Percentiles rank a stretch among this genome's conserved stretches.
These are phyloP conservation scores for Ophiostoma triangulosporum DNA, from an alignment of 2,329 filamentous ascomycete genomes.

Conservation along the genomic window DNA sequence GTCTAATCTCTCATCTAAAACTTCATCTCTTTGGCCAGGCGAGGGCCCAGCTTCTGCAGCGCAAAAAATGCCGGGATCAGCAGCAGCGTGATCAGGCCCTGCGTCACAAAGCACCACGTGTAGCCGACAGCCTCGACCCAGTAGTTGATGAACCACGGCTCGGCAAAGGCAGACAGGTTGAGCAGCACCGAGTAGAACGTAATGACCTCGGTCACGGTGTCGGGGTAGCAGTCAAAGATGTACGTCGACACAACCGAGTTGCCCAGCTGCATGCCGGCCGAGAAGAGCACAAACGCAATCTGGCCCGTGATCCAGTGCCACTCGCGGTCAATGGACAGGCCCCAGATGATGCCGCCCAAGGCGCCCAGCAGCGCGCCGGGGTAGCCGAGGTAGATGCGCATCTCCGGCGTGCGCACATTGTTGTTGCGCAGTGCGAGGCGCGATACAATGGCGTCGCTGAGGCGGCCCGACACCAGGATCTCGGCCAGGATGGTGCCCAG, in stretches of 20 bases:
- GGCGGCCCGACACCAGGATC: conserved; percentile 34
- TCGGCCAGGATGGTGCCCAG: conserved; percentile 39
- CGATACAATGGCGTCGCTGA: conserved; percentile 39
- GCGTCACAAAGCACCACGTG: conserved; percentile 3
- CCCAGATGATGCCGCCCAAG: conserved; percentile 40
- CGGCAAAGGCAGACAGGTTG: conserved; percentile 3
- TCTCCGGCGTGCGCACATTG: conserved; percentile 32
- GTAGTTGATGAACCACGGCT: conserved; percentile 5
- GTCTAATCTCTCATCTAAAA: not conserved
- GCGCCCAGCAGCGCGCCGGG: conserved; percentile 34
- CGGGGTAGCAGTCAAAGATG: conserved; percentile 4
- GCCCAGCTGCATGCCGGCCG: conserved; percentile 41
- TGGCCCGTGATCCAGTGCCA: conserved; percentile 47
- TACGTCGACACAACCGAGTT: conserved; percentile 35
- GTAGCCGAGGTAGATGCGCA: conserved; percentile 42
- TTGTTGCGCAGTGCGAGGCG: conserved; percentile 27
- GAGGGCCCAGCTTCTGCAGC: not conserved
- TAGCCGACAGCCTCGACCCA: conserved; percentile 4
- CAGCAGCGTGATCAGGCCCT: conserved; percentile 3
- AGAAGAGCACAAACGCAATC: conserved; percentile 40
- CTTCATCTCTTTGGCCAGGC: not conserved
- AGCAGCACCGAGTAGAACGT: conserved; percentile 3
- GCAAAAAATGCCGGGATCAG: not conserved
- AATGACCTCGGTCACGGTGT: not conserved
- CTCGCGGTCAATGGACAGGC: conserved; percentile 34